Base-by-base conservation (phyloP, 1,284 basidiomycete species). In the Tylopilus sp. region DNA sequence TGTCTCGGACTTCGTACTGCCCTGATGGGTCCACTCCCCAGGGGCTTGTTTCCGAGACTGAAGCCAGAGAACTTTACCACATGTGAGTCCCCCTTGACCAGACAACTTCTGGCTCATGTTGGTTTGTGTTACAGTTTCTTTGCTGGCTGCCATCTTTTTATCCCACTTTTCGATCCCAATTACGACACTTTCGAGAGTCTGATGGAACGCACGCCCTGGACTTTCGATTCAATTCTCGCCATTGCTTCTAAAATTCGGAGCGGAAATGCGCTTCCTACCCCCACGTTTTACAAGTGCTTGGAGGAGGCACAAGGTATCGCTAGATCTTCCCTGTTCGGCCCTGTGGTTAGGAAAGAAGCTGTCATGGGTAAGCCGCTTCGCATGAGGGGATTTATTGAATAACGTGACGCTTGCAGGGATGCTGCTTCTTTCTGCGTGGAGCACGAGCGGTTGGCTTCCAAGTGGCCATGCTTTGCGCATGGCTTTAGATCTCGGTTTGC, bases 221-320 rank as follows among this genome's bases (percentile, higher is more conserved):
- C 92, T 46, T 92, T 92, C 68, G 89, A 92, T 65, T 85, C 89
- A 46, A 86, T 97, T 60, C 78, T 96, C 31, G 92, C 93, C 21
- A 86, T 97, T 39, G 92, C 92, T 36, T 84, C 87, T 52, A 95
- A 93, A 67, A 92, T 97, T 58, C 81, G 91, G 57, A 89, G 88
- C 55, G 93, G 92, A 10, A 93, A 88, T 59, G 89, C 89, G 48
- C 85, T 87, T 19, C 81, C 92, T 19, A 85, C 82, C 45, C 76
- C 84, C 26, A 88, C 92, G 1, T 95, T 94, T 69, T 93, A 93
- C 72, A 85, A 84, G 61, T 92, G 89, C 63, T 76, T 96, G 39
- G 92, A 95, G 64, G 92, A 96, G 69, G 92, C 92, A 6, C 92
- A 96, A 67, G 91, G 92, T 38, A 95, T 96, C 55, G 94, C 93